Base-by-base conservation (phyloP, 1,284 basidiomycete genomes). In the Sphagnurus paluster region DNA sequence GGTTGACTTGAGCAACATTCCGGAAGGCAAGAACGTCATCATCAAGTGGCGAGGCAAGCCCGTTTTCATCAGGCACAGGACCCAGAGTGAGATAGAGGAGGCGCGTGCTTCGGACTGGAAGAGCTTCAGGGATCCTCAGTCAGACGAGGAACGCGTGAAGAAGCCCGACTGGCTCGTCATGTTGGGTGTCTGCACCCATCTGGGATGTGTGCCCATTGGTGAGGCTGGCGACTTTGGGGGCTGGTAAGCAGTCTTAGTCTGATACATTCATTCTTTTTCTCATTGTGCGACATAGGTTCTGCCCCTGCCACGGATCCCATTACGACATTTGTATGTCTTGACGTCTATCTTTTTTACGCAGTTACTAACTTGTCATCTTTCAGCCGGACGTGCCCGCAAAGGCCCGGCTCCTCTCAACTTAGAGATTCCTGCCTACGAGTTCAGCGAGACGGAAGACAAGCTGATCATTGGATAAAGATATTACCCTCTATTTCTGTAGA, bases 11-110 rank as follows among this genome's bases (percentile, higher is more conserved):
- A 74, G 74, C 49, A 77, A 75, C 54, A 99, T 99, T 62, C 96
- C 97, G 28, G 93, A 98, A 79, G 97, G 97, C 72, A 95, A 96
- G 84, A 94, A 93, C 67, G 90, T 92, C 59, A 87, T 97, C 69
- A 92, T 97, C 76, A 97, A 97, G 76, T 99, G 97, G 97, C 91
- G 96, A 67, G 97, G 96, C 68, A 99, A 99, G 82, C 97, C 97
- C 57, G 96, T 99, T 50, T 99, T 99, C 77, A 93, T 99, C 68
- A 87, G 97, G 59, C 96, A 99, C 78, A 86, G 97, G 62, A 99
- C 97, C 20, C 66, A 79, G 48, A 80, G 79, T 46, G 97, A 99
- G 78, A 93, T 99, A 60, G 83, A 93, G 55, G 97, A 99, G 76
- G 97, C 97, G 48, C 87, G 92, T 70, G 62, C 69, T 42, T 76